Evolutionary conservation across 75 land plant genomes (phyloP), one percentile per base, ranked within the genome.

Genomic region (Azolla pinnata): DNA sequence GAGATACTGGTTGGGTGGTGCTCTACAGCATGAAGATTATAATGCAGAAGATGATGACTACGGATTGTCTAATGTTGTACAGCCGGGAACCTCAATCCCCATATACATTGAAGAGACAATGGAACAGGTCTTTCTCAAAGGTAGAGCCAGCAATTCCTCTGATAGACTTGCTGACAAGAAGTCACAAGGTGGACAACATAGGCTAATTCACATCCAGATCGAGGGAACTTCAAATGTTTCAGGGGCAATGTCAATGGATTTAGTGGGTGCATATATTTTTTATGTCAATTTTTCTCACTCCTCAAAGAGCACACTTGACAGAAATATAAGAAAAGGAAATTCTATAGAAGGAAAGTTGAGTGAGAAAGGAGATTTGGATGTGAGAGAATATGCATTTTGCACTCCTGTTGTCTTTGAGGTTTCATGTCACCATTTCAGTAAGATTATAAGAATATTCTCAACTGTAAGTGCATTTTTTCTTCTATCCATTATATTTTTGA

Each of bases 341-440:
- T n/a, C 19, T 49, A 46, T 54, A 62, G 52, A 56, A 57, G 48
- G 5, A 44, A 40, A 54, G 71, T 61, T 47, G 24, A 3, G 2
- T 52, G 70, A 57, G 23, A 34, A 52, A 45, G 60, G 16, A 0
- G 30, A 33, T 28, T 29, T n/a, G 7, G 35, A 18, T 14, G 55
- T 57, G 55, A 3, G 32, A n/a, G 54, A 35, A 12, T 30, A 44
- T n/a, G 74, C 75, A 34, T 85, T 80, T 60, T 56, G 74, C 52
- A 71, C 79, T 33, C 96, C 84, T 63, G 97, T 90, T 53, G 80
- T 81, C 31, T 75, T 83, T 80, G 99, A 95, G 66, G 97, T 95
- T 61, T 83, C 99, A 24, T 62, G 84, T 24, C 85, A 83, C 60
- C 82, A 64, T 8, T 79, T 79, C 62, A 86, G 85, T 81, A 95